Base-by-base conservation (phyloP, 2,329 filamentous ascomycete species). In the Paracamarosporium sp. region DNA sequence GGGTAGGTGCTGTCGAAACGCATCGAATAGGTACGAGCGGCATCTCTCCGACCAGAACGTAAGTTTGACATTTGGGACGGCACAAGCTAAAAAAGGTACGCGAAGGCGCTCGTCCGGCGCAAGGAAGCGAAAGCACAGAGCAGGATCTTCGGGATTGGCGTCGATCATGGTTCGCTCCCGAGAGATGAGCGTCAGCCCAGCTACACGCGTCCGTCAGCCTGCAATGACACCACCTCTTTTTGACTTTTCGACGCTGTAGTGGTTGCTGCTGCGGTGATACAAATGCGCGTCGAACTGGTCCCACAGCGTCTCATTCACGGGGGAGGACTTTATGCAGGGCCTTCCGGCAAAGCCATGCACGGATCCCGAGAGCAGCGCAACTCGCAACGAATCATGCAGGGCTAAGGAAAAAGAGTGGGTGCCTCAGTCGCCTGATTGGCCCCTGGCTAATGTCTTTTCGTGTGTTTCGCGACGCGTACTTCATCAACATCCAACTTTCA, bases 401-500 rank as follows among this genome's bases (percentile, higher is more conserved):
- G 59, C 55, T 62, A 54, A 30, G 46, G 36, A 60, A 57, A 55
- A 50, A 59, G 52, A 43, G 36, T 38, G 55, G 51, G 33, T 27
- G 22, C 35, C 30, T 25, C 47, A 40, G 20, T 22, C 17, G 25
- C 22, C 45, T 60, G 52, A 61, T 65, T 63, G 62, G 60, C 33
- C 13, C 41, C n/a, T 20, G 13, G 31, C 45, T 50, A 31, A 53
- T 51, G n/a, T 20, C 17, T 30, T 50, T 56, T 56, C 53, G 51
- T 47, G 54, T 54, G 41, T 45, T 40, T 41, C 30, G 27, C 58
- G 57, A 53, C 56, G 59, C 61, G 54, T 60, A 48, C 53, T 50
- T 40, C 55, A 61, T 61, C 57, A 59, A 64, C 65, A 43, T 65
- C 66, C 53, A 54, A 59, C 58, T 33, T 50, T 36, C 57, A 61